Conservation (phyloP, 139 green algal genomes). For the Volvox africanus region DNA sequence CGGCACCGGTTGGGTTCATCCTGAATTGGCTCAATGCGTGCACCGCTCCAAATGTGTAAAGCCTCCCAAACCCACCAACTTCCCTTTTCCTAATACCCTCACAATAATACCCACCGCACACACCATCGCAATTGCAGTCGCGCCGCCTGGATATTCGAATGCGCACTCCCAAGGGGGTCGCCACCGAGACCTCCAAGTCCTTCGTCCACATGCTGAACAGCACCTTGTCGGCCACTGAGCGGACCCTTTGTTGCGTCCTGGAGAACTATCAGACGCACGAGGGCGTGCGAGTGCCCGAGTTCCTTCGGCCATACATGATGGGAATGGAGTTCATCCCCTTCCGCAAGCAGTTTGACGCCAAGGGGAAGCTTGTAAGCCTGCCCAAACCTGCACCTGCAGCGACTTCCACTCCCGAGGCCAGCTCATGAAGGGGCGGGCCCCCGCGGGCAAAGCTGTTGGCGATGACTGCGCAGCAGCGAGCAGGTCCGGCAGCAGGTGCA, state of each 20-base stretch:
- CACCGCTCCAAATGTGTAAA: neutral
- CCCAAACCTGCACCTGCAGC: conserved; percentile 18
- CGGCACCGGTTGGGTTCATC: too few relatives aligned
- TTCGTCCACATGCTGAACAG: conserved; percentile 99
- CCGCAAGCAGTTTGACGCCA: conserved; percentile 73
- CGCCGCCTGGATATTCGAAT: conserved; percentile 88
- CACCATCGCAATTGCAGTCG: conserved; percentile 63
- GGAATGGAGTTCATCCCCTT: conserved; percentile 97
- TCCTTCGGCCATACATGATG: conserved; percentile 93
- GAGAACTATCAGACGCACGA: conserved; percentile 97
- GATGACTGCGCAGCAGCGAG: neutral
- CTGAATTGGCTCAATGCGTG: too few relatives aligned
- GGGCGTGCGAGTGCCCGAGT: conserved; percentile 56
- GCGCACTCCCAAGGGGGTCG: conserved; percentile 65
- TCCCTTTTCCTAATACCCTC: neutral
- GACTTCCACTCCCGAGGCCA: neutral
- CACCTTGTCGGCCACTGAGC: conserved; percentile 96
- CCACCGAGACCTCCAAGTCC: conserved; percentile 78
- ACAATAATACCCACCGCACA: neutral
- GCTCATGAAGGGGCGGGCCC: conserved; percentile 35
- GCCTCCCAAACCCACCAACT: neutral
- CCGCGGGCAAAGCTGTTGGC: neutral
- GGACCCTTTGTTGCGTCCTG: conserved; percentile 98
- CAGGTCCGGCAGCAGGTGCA: too few relatives aligned
- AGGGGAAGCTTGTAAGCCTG: conserved; percentile 78